Base-by-base conservation (phyloP, 768 basidiomycete genomes). In the Boletus tylopilopsis region DNA sequence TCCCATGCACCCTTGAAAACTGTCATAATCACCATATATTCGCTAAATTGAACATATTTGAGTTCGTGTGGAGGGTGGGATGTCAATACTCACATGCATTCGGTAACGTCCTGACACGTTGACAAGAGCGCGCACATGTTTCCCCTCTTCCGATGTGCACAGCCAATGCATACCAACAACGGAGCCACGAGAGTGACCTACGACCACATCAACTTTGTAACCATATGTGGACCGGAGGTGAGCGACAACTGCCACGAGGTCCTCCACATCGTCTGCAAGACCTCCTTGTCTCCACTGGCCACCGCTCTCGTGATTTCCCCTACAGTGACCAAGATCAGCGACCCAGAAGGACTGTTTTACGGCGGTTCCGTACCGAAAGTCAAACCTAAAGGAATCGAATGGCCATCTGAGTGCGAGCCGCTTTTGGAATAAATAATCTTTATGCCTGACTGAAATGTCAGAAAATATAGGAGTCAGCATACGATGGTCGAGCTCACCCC, bases 401-500 rank as follows among this genome's bases (percentile, higher is more conserved):
- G 87, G 84, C 13, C 90, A 66, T 32, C 71, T 73, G 33, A 67
- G 63, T 3, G 86, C 87, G 18, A 92, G 79, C 13, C 77, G 79
- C 61, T 83, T 84, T 66, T 87, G 85, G 72, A 85, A 90, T 41
- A 92, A 64, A 68, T 92, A 92, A 63, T 92, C 85, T 59, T 90
- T 90, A 67, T 92, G 90, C 60, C 89, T 91, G 66, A 41, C 59
- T 41, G 15, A 38, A 41, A 25, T 23, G 21, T 55, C 16, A 35
- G 9, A 11, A 32, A 35, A 5, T 25, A 19, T 5, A 46, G 22
- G 21, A n/a, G 23, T n/a, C n/a, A n/a, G n/a, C n/a, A n/a, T 4
- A 22, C 27, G 25, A 40, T 34, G 19, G 23, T 18, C 32, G 40
- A 38, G 59, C 77, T 67, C 64, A 87, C 89, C 89, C 89, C 76